phyloP scores from a whole-genome alignment of 371 early-diverging fungal species.

The Syncephalis fuscata region DNA sequence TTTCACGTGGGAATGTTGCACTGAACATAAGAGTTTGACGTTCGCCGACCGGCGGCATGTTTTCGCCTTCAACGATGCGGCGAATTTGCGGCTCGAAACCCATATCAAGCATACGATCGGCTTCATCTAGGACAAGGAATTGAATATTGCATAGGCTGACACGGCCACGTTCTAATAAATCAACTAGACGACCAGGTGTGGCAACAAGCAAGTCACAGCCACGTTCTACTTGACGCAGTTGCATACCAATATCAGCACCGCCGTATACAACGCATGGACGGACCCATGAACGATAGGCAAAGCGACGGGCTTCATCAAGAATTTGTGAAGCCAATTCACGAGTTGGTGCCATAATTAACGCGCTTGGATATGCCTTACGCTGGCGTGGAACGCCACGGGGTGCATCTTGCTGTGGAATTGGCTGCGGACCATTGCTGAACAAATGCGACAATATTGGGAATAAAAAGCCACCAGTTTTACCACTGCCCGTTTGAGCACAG shows the following conservation, averaged over 20 bases:
- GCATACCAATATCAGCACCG: slow-evolving; percentile 87
- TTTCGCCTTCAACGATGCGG: slow-evolving; percentile 83
- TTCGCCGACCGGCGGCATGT: slow-evolving; percentile 63
- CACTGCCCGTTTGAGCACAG: slow-evolving; percentile 94
- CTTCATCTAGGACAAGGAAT: slow-evolving; percentile 97
- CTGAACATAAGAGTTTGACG: slow-evolving; percentile 96
- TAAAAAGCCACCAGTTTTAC: slow-evolving; percentile 80
- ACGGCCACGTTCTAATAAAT: slow-evolving; percentile 83
- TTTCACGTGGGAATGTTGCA: slow-evolving; percentile 93
- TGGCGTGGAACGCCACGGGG: slow-evolving; percentile 47
- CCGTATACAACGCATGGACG: slow-evolving; percentile 92
- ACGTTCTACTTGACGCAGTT: slow-evolving; percentile 72
- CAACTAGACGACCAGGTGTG: slow-evolving; percentile 95
- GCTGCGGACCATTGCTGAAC: slow-evolving; percentile 78
- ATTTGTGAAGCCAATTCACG: slow-evolving; percentile 98
- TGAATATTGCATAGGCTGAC: slow-evolving; percentile 60
- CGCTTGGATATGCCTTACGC: slow-evolving; percentile 69
- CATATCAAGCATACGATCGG: slow-evolving; percentile 99
- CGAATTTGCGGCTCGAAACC: slow-evolving; percentile 99
- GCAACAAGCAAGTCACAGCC: slow-evolving; percentile 97
- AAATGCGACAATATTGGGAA: slow-evolving; percentile 79
- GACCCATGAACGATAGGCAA: slow-evolving; percentile 82
- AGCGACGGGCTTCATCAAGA: slow-evolving; percentile 61
- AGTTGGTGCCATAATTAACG: slow-evolving; percentile 90
- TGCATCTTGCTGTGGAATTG: slow-evolving; percentile 25